Evolutionary conservation across 768 basidiomycete genomes (phyloP), one percentile per base, ranked within the genome.

Genomic region (Agrocybe pediades): DNA sequence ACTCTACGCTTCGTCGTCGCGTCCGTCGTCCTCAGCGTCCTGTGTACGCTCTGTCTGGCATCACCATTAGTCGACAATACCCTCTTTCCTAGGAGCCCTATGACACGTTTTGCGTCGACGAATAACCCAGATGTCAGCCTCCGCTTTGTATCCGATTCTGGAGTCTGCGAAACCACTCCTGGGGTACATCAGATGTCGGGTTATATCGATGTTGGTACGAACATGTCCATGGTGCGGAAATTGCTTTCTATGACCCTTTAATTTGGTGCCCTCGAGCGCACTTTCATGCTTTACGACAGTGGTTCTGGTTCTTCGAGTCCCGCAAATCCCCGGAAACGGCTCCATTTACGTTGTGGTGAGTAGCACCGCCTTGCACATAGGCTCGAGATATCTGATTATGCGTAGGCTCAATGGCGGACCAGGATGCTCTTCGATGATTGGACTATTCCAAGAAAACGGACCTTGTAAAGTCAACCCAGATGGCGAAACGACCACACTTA

Each of bases 271-370:
- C n/a, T 27, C 21, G 8, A 36, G 39, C 26, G 26, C 25, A 6
- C 36, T 15, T 5, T 51, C 16, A 13, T n/a, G 11, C 4, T 36
- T 8, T 17, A 11, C 41, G 41, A 16, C 49, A 86, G 85, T 87
- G 83, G 84, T 88, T 87, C 62, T 88, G 86, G 84, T 88, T 87
- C 66, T 88, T 88, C 48, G 87, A 84, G 56, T 78, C 86, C 1
- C 76, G 87, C 11, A 67, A 80, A 25, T 69, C 74, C 2, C 83
- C 85, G 0, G 80, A 84, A 46, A 83, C 76, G 1, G 85, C 85
- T 0, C 86, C 86, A 0, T 82, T 88, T 60, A 85, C 85, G 2
- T 71, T 87, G 19, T 88, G 86, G 85, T 83, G 66, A 24, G 21
- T 43, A 11, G 49, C 9, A 36, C n/a, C n/a, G n/a, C n/a, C n/a